A percentile compares a stretch with the other conserved stretches of the same genome.
Evolutionary conservation across 2,329 filamentous ascomycete species (phyloP).

Genomic region (Verruconis gallopava): DNA sequence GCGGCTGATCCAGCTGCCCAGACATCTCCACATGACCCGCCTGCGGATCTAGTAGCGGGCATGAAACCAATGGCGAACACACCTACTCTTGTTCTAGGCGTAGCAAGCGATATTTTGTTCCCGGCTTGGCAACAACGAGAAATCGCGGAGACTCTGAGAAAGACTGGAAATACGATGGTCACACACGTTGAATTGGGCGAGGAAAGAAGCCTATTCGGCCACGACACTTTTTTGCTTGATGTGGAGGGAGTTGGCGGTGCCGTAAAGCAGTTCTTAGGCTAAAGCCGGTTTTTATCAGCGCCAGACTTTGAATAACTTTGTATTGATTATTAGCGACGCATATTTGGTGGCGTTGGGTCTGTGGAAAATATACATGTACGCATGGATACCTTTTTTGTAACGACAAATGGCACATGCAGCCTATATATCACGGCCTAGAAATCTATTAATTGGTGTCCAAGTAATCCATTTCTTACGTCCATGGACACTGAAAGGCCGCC

Average conservation of each 20-base stretch:
- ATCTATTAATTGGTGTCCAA: no score
- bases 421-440: no score
- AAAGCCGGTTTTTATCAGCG: no score
- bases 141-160: conserved; percentile 69
- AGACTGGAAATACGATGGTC: conserved; percentile 66
- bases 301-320: neutral
- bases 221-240: conserved; percentile 92
- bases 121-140: conserved; percentile 97
- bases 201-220: conserved; percentile 87
- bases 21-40: conserved; percentile 40
- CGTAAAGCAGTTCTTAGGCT: conserved; percentile 65
- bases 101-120: conserved; percentile 91
- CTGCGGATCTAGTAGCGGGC: conserved; percentile 67
- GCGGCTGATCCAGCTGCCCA: neutral
- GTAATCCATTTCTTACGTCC: no score
- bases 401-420: no score
- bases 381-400: no score
- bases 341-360: no score
- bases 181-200: conserved; percentile 85
- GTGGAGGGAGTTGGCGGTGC: conserved; percentile 82
- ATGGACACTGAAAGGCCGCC: no score
- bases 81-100: conserved; percentile 79
- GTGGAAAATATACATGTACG: no score
- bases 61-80: conserved; percentile 59
- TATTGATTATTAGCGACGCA: neutral